Base-by-base conservation (phyloP, 345 rosid species). In the Erucastrum elatum region DNA sequence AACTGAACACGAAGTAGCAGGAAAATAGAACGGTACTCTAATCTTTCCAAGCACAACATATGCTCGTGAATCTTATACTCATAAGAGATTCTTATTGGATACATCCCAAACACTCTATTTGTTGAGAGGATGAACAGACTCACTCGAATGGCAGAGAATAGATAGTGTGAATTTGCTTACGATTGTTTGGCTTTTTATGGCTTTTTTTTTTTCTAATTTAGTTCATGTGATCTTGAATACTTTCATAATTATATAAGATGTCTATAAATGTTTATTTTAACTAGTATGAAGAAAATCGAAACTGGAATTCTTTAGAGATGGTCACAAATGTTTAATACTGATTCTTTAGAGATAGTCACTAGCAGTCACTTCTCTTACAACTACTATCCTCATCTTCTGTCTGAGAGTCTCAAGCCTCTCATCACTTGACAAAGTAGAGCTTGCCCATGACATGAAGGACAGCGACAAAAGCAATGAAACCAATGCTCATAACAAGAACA, bases 401-500 rank as follows among this genome's bases (percentile, higher is more conserved):
- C 53, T 39, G 15, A 8, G 15, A 8, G 16, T 44, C 4, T 10
- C 51, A 11, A 44, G 53, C 21, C 21, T 44, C 8, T 49, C 56
- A 49, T 79, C 70, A 79, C 25, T 83, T 87, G 59, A 88, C 97
- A 75, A 94, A 87, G 83, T 92, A 94, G n/a, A 91, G 91, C 86
- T 92, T 94, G 27, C 98, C 98, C 80, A 84, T 85, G 64, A 92
- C 97, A 82, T 94, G 98, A 41, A 94, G 98, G 25, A 92, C 64
- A n/a, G 97, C 91, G 13, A 94, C 98, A 66, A 94, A 94, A 41
- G 96, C 98, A 6, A 94, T 92, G 88, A 94, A 94, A 33, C 98
- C 98, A 1, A 94, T 92, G 88, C 97, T 92, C 97, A 92, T 91
- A 25, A 90, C 87, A 76, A 90, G 94, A 10, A 94, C 97, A 11